Conservation (phyloP, 805 yeast species). For the Wickerhamomyces bovis region DNA sequence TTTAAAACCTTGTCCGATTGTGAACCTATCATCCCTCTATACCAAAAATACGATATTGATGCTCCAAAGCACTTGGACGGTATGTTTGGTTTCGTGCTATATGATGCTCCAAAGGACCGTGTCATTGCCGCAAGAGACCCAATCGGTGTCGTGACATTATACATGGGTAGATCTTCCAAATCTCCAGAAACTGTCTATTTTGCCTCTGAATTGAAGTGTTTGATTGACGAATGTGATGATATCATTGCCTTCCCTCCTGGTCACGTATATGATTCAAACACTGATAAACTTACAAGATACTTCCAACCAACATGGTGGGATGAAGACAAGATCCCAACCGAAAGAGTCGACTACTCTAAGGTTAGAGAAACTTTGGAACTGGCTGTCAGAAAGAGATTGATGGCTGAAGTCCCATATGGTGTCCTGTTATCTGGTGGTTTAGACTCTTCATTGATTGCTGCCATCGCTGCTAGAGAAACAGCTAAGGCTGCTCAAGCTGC, state of each 20-base stretch:
- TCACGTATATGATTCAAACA: constrained; percentile 87
- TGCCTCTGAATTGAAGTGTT: constrained; percentile 91
- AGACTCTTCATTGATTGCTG: constrained; percentile 92
- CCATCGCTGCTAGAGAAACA: constrained; percentile 97
- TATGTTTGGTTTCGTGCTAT: constrained; percentile 93
- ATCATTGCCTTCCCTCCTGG: constrained; percentile 98
- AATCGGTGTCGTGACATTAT: constrained; percentile 91
- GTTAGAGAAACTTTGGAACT: constrained; percentile 81
- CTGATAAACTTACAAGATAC: constrained; percentile 82
- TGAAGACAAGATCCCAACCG: constrained; percentile 64
- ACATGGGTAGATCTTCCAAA: constrained; percentile 78
- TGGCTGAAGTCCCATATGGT: constrained; percentile 99
- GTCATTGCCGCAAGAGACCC: constrained; percentile 98
- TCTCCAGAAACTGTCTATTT: constrained; percentile 76
- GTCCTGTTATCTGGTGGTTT: constrained; percentile 95
- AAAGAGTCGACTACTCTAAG: constrained; percentile 63
- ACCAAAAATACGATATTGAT: constrained; percentile 78
- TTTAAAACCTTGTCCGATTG: constrained; percentile 91
- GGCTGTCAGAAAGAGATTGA: constrained; percentile 97
- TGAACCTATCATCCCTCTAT: constrained; percentile 94
- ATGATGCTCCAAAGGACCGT: constrained; percentile 80
- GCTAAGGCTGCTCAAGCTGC: constrained; percentile 54
- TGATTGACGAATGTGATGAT: constrained; percentile 90
- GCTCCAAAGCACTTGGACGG: constrained; percentile 95
- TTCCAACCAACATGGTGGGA: constrained; percentile 96